Evolutionary conservation across 257 asterid genomes (phyloP).

Genomic region (Solanum verrucosum): DNA sequence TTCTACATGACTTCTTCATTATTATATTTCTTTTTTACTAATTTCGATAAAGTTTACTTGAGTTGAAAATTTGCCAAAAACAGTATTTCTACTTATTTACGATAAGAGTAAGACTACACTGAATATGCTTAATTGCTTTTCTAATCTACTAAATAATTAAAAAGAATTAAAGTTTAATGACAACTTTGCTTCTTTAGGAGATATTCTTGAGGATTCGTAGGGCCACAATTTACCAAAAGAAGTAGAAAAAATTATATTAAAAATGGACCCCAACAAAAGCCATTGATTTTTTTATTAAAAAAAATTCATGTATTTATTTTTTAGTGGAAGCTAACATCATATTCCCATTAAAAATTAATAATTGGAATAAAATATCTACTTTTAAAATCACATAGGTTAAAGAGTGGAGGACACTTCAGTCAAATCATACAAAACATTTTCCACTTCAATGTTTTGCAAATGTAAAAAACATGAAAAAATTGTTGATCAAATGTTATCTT

Average conservation of each 20-base stretch:
- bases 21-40: background rate
- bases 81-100: background rate
- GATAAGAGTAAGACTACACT: background rate
- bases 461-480: background rate
- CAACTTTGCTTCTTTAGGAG: background rate
- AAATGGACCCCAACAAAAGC: background rate
- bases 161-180: background rate
- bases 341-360: conserved; percentile 2
- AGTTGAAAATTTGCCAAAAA: fast-evolving
- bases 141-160: background rate
- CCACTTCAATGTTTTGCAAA: background rate
- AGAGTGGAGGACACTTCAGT: background rate
- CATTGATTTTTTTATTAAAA: background rate
- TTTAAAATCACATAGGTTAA: background rate
- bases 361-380: background rate
- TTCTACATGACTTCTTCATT: background rate
- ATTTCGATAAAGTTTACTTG: background rate
- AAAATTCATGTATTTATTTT: background rate
- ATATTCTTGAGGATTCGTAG: background rate
- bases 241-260: background rate
- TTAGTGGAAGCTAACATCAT: conserved; percentile 1
- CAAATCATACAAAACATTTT: background rate
- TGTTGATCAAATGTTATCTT: background rate
- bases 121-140: background rate
- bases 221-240: background rate